Evolutionary conservation across 306 rosid species (phyloP), one percentile per base, ranked within the genome.

Genomic region (Cicer arietinum): DNA sequence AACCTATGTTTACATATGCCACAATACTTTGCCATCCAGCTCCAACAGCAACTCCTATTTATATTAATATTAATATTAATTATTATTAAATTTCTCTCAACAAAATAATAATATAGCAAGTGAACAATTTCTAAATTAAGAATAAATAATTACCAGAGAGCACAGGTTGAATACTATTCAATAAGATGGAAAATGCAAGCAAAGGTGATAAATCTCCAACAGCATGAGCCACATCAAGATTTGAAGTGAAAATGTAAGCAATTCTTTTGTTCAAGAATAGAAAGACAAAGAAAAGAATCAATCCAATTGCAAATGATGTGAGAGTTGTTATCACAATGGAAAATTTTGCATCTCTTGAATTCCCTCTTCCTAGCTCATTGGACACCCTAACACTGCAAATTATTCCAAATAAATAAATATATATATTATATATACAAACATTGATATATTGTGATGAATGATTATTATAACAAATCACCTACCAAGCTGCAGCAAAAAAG

Each of bases 1-100:
- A 86, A 0, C 76, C 85, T 25, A 88, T 78, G 79, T 88, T 88
- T 10, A 88, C 87, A 41, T 84, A 86, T 62, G 92, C 88, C 18
- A 88, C 90, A 14, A 45, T 16, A 59, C 87, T 82, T 67, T 86
- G 92, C 86, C 88, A 85, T 0, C 92, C 89, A 40, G 92, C 92
- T 79, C 89, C 92, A 58, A 88, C 37, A 48, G 88, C 77, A 20
- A 88, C 92, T 37, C 90, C 90, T 86, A 67, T 59, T 9, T 4
- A 56, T 40, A 17, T 30, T 25, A 2, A 2, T 2, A 25, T 25
- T 18, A 18, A 18, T 22, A 22, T 22, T 22, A 22, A 5, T 2
- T 10, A 14, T 9, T n/a, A 13, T 37, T 14, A 16, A 30, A 58
- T 13, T 7, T 5, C 10, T 40, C 10, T 7, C 12, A 56, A 44